These are phyloP conservation scores for Magnaporthiopsis rhizophila DNA, from an alignment of 2,329 filamentous ascomycete genomes.

Conservation along the genomic window DNA sequence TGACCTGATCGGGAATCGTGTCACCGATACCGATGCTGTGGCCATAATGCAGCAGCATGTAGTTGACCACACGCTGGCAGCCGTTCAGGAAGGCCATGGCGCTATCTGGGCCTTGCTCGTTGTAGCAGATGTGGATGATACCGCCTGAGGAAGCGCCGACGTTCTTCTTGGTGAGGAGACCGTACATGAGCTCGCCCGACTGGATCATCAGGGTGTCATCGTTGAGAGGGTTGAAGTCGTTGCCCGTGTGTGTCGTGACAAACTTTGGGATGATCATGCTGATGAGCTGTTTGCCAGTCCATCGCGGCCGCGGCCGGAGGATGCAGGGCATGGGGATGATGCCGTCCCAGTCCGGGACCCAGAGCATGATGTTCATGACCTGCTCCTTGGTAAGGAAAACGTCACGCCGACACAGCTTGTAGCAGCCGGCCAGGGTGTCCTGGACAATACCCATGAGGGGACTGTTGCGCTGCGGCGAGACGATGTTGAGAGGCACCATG, in stretches of 20 bases:
- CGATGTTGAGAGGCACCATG: slow-evolving; percentile 97
- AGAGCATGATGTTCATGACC: slow-evolving; percentile 95
- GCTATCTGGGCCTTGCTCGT: slow-evolving; percentile 78
- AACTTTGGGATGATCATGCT: slow-evolving; percentile 86
- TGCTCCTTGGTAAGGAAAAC: slow-evolving; percentile 83
- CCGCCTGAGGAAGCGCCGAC: slow-evolving; percentile 85
- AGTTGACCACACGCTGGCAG: slow-evolving; percentile 87
- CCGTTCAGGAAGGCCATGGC: slow-evolving; percentile 96
- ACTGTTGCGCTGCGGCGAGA: slow-evolving; percentile 92
- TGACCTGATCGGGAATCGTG: slow-evolving; percentile 82
- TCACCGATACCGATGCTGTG: slow-evolving; percentile 99
- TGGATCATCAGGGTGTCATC: slow-evolving; percentile 79
- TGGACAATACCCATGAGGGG: slow-evolving; percentile 99
- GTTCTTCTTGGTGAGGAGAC: slow-evolving; percentile 85
- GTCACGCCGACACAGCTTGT: slow-evolving; percentile 93
- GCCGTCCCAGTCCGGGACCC: slow-evolving; percentile 97
- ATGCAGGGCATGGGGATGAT: slow-evolving; percentile 91
- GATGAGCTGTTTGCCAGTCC: slow-evolving; percentile 97
- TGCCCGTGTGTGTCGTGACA: slow-evolving; percentile 66
- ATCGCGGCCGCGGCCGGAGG: slow-evolving; percentile 80
- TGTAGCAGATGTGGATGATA: slow-evolving; percentile 93
- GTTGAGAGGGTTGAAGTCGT: slow-evolving; percentile 55
- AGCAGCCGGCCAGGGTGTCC: slow-evolving; percentile 90
- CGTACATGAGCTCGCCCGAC: slow-evolving; percentile 82
- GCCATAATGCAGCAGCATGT: slow-evolving; percentile 93